A percentile compares a stretch with the other conserved stretches of the same genome.
Conservation (phyloP, 2,329 filamentous ascomycete genomes). For the Sporothrix schenckii region DNA sequence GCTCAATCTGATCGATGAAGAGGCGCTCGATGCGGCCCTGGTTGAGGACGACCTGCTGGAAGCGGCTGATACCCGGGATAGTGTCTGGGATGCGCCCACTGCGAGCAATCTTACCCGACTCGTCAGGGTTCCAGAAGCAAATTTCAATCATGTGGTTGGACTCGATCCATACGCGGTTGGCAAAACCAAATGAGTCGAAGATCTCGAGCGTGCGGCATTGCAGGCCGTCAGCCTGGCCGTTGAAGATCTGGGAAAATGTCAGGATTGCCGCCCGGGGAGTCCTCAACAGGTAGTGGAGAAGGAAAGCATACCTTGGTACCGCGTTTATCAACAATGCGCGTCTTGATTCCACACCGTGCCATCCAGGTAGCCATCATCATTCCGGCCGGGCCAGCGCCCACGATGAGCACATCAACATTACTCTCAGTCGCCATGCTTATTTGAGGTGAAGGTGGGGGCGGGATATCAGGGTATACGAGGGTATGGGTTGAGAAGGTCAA, state of each 20-base stretch:
- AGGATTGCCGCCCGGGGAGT: background rate
- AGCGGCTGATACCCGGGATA: conserved; percentile 62
- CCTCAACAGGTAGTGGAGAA: background rate
- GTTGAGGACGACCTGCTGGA: conserved; percentile 68
- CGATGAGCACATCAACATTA: conserved; percentile 36
- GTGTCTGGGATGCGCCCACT: conserved; percentile 66
- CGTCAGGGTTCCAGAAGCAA: conserved; percentile 63
- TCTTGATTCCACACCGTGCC: conserved; percentile 46
- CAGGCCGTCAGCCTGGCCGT: conserved; percentile 52
- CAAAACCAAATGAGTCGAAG: conserved; percentile 70
- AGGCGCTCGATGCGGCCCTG: conserved; percentile 72
- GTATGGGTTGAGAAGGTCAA: background rate
- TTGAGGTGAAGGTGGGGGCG: background rate
- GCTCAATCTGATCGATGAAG: conserved; percentile 63
- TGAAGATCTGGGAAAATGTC: conserved; percentile 41
- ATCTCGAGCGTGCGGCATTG: conserved; percentile 71
- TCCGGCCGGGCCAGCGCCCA: conserved; percentile 41
- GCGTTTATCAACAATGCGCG: conserved; percentile 51
- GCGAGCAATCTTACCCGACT: conserved; percentile 56
- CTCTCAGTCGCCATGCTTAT: conserved; percentile 11
- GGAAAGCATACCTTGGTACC: conserved; percentile 37
- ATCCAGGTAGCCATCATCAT: conserved; percentile 51
- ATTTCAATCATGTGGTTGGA: conserved; percentile 71
- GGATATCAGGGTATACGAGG: background rate
- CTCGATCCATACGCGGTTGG: conserved; percentile 65